Percentiles rank a stretch among this genome's conserved stretches.
These are phyloP conservation scores for Fusarium poae DNA, from an alignment of 2,329 filamentous ascomycete genomes.

Conservation along the genomic window DNA sequence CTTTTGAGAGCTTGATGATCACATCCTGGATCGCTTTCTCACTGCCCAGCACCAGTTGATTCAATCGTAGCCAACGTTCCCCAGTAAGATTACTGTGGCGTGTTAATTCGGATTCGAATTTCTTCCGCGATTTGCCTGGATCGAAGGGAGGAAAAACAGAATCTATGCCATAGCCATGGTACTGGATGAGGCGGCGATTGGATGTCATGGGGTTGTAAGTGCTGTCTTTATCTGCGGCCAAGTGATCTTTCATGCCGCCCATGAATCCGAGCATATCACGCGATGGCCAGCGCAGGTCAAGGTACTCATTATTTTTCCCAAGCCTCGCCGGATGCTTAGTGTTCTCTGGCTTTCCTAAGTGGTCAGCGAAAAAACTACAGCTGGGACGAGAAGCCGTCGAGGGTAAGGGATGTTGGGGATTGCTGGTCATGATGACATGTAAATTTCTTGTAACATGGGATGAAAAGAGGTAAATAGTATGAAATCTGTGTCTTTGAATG, in stretches of 20 bases:
- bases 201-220: neutral
- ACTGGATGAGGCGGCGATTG: neutral
- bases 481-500: neutral
- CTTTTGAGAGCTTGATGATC: conserved; percentile 17
- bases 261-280: neutral
- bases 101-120: conserved; percentile 3
- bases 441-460: neutral
- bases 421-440: neutral
- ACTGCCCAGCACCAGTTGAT: conserved; percentile 15
- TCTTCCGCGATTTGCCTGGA: conserved; percentile 5
- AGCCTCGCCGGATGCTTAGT: neutral
- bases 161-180: conserved; percentile 10
- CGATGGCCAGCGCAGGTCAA: neutral
- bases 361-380: too few species aligned
- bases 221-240: neutral
- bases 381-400: neutral
- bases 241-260: neutral
- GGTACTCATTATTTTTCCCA: neutral
- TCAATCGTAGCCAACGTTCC: conserved; percentile 11
- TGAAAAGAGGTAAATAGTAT: too few species aligned
- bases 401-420: neutral
- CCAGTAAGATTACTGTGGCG: neutral
- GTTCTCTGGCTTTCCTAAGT: neutral
- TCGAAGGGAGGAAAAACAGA: conserved; percentile 37
- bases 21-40: conserved; percentile 30